phyloP scores from a whole-genome alignment of 2,329 filamentous ascomycete species.

The Nannizzia gypsea region DNA sequence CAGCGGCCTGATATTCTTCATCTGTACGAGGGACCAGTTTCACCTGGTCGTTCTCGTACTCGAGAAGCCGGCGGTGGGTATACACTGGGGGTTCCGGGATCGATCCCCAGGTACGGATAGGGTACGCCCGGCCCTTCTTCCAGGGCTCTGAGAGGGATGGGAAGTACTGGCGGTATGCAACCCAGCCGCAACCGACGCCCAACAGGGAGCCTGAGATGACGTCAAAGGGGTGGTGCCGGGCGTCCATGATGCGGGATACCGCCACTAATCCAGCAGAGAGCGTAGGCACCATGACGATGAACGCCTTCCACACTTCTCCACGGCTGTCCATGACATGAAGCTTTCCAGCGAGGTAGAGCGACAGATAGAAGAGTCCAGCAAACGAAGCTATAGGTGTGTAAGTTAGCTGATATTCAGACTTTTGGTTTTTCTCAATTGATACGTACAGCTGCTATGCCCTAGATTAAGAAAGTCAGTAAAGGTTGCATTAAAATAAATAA shows the following conservation, averaged over 20 bases:
- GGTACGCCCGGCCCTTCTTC: slow-evolving; percentile 48
- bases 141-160: slow-evolving; percentile 44
- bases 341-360: slow-evolving; percentile 48
- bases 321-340: slow-evolving; percentile 48
- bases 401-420: slow-evolving; percentile 10
- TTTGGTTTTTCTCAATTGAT: background rate
- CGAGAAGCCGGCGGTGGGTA: slow-evolving; percentile 4
- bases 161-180: slow-evolving; percentile 49
- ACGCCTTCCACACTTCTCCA: slow-evolving; percentile 49
- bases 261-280: slow-evolving; percentile 45
- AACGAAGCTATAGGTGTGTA: slow-evolving; percentile 39
- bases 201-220: slow-evolving; percentile 45
- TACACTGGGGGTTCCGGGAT: slow-evolving; percentile 10
- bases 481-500: no score
- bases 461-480: slow-evolving; percentile 10
- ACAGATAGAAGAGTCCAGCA: slow-evolving; percentile 48
- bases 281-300: slow-evolving; percentile 43
- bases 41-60: slow-evolving; percentile 10
- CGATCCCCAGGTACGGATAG: slow-evolving; percentile 45
- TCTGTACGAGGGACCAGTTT: slow-evolving; percentile 23
- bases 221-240: slow-evolving; percentile 50
- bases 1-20: slow-evolving; percentile 19
- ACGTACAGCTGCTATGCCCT: slow-evolving; percentile 42
- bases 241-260: slow-evolving; percentile 50
- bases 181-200: slow-evolving; percentile 42